A percentile compares a stretch with the other conserved stretches of the same genome.
These are phyloP conservation scores for Rutstroemia sp. DNA, from an alignment of 2,329 filamentous ascomycete genomes.

Conservation along the genomic window DNA sequence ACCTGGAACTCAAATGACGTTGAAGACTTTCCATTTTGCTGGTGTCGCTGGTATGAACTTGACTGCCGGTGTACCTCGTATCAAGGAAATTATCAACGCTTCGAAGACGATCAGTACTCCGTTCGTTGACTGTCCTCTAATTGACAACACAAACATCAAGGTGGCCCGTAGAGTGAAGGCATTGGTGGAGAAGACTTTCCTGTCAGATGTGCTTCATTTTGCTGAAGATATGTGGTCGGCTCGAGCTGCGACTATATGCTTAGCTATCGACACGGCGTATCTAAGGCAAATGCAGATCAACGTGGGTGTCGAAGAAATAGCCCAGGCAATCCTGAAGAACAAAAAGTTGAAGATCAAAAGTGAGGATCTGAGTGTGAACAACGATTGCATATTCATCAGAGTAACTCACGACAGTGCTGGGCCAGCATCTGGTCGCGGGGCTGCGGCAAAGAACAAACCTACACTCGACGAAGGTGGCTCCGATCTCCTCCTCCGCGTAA, in stretches of 20 bases:
- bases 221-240: constrained; percentile 87
- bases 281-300: constrained; percentile 78
- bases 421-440: constrained; percentile 24
- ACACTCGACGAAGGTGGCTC: constrained; percentile 44
- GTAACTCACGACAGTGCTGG: constrained; percentile 50
- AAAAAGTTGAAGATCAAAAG: constrained; percentile 74
- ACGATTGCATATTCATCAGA: constrained; percentile 63
- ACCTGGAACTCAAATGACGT: constrained; percentile 96
- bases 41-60: constrained; percentile 99
- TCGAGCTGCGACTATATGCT: constrained; percentile 65
- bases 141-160: constrained; percentile 66
- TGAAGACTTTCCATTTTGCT: constrained; percentile 99
- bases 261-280: constrained; percentile 74
- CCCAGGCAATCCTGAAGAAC: constrained; percentile 66
- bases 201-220: constrained; percentile 72
- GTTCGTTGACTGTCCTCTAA: constrained; percentile 79
- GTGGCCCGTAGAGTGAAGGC: constrained; percentile 88
- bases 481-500: constrained; percentile 69
- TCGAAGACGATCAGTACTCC: constrained; percentile 91
- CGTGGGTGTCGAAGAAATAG: constrained; percentile 66
- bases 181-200: constrained; percentile 88
- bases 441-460: constrained; percentile 20
- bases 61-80: constrained; percentile 97
- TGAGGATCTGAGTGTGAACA: constrained; percentile 55
- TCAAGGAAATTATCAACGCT: constrained; percentile 99